phyloP scores from a whole-genome alignment of 2,329 filamentous ascomycete genomes.

The Colletotrichum godetiae region DNA sequence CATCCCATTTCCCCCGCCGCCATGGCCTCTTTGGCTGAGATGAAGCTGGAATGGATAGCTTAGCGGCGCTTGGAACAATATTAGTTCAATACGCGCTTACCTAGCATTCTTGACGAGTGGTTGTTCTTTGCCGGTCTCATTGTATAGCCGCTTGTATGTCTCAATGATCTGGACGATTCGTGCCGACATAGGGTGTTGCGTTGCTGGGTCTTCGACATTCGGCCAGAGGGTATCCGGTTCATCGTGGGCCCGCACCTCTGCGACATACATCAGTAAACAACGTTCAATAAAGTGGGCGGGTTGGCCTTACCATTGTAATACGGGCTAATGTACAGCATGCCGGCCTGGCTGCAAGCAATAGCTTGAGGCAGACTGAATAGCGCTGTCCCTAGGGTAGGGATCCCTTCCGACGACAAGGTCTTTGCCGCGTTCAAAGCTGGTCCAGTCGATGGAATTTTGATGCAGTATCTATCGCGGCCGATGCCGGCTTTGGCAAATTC shows the following conservation, averaged over 20 bases:
- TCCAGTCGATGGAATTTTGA: conserved; percentile 63
- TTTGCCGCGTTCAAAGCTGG: conserved; percentile 58
- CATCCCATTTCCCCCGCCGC: conserved; percentile 58
- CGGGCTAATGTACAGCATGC: conserved; percentile 59
- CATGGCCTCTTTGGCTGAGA: conserved; percentile 56
- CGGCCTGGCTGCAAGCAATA: conserved; percentile 60
- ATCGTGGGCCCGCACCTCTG: conserved; percentile 56
- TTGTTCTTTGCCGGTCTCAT: conserved; percentile 59
- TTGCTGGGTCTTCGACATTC: conserved; percentile 57
- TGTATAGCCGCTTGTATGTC: conserved; percentile 56
- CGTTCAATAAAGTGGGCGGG: neutral
- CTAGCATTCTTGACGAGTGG: conserved; percentile 60
- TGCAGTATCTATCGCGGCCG: conserved; percentile 57
- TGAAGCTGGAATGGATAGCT: conserved; percentile 45
- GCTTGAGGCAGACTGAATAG: conserved; percentile 60
- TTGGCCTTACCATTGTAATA: conserved; percentile 56
- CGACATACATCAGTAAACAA: neutral
- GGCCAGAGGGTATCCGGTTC: conserved; percentile 56
- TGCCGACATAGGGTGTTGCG: conserved; percentile 58
- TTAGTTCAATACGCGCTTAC: conserved; percentile 37
- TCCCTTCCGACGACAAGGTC: conserved; percentile 55
- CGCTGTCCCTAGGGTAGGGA: conserved; percentile 59
- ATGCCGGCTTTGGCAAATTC: conserved; percentile 59
- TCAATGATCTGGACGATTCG: conserved; percentile 61
- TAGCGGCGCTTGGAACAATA: neutral